Percentiles rank a stretch among this genome's conserved stretches.
Conservation (phyloP, 352 stramenopile species). For the Peronospora tabacina region DNA sequence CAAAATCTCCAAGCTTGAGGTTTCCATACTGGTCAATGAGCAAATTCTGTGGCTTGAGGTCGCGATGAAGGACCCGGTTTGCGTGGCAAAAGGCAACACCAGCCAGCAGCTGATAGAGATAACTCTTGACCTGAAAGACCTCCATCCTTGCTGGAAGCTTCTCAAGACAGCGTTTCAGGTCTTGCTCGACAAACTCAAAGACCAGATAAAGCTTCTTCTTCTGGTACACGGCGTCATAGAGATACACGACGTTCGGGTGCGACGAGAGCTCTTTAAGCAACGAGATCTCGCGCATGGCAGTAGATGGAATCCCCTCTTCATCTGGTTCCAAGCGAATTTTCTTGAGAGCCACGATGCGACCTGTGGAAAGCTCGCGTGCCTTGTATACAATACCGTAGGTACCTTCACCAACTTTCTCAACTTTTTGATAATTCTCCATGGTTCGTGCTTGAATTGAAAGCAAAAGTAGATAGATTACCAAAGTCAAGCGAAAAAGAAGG, state of each 20-base stretch:
- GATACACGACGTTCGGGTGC: constrained; percentile 91
- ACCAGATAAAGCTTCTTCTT: constrained; percentile 85
- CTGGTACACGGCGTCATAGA: constrained; percentile 80
- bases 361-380: constrained; percentile 82
- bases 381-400: constrained; percentile 98
- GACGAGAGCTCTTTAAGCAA: constrained; percentile 90
- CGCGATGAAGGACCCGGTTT: constrained; percentile 94
- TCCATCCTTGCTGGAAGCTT: constrained; percentile 88
- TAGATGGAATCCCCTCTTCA: constrained; percentile 96
- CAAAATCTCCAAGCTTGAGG: constrained; percentile 91
- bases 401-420: constrained; percentile 88
- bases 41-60: constrained; percentile 97
- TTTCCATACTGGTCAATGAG: constrained; percentile 83
- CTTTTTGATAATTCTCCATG: constrained; percentile 85
- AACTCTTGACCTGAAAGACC: constrained; percentile 77
- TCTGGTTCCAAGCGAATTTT: constrained; percentile 87
- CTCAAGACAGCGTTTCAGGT: constrained; percentile 86
- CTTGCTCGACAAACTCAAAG: constrained; percentile 84
- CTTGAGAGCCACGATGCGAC: constrained; percentile 93
- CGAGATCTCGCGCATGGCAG: constrained; percentile 96
- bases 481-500: too few species aligned
- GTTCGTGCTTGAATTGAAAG: background rate
- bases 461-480: too few species aligned
- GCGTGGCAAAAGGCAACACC: constrained; percentile 93
- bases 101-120: constrained; percentile 70